phyloP scores from a whole-genome alignment of 805 yeast genomes.

The Isabelozyma gotoi region DNA sequence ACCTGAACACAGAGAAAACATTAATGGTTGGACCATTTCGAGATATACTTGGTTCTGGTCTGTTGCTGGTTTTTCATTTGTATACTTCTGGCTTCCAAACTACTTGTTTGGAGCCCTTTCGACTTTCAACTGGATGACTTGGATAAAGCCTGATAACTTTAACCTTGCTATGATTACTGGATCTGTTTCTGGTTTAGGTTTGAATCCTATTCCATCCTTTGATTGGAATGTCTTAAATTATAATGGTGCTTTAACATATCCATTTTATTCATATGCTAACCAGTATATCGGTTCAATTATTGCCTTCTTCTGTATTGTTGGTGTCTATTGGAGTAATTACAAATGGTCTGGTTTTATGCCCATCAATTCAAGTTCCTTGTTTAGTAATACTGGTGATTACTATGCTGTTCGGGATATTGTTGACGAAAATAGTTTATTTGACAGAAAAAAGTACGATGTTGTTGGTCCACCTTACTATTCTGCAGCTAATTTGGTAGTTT shows the following conservation, averaged over 20 bases:
- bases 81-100: constrained; percentile 47
- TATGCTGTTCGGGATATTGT: constrained; percentile 46
- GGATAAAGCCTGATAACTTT: constrained; percentile 54
- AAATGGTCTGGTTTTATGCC: constrained; percentile 27
- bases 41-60: constrained; percentile 22
- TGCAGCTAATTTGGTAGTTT: constrained; percentile 25
- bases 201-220: constrained; percentile 53
- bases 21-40: constrained; percentile 31
- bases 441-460: constrained; percentile 17
- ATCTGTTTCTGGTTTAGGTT: constrained; percentile 43
- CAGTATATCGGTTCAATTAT: constrained; percentile 15
- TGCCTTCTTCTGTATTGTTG: constrained; percentile 18
- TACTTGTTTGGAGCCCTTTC: constrained; percentile 43
- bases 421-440: constrained; percentile 28
- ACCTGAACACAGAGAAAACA: constrained; percentile 24
- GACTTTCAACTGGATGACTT: constrained; percentile 54
- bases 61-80: constrained; percentile 23
- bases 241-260: constrained; percentile 36
- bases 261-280: constrained; percentile 30
- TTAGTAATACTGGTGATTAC: constrained; percentile 46
- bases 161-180: constrained; percentile 53
- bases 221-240: constrained; percentile 47
- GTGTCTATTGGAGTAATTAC: constrained; percentile 17
- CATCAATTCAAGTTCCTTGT: constrained; percentile 44
- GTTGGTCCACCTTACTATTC: constrained; percentile 30